Conservation (phyloP, 2,329 filamentous ascomycete genomes). For the Tolypocladium inflatum region DNA sequence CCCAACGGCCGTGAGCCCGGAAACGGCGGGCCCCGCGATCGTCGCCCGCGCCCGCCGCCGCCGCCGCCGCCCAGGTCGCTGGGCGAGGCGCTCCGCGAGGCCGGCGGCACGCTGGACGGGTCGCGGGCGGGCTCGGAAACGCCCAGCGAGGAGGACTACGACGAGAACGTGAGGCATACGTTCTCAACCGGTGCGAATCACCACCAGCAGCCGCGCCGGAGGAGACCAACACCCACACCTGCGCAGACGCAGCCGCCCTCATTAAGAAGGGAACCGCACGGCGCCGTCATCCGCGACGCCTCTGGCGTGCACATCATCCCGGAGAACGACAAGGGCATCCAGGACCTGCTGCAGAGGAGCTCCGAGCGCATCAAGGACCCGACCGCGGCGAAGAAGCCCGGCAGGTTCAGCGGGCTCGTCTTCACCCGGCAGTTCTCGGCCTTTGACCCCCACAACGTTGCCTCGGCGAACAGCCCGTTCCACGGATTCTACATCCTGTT, state of each 20-base stretch:
- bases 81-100: constrained; percentile 15
- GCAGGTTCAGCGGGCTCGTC: constrained; percentile 41
- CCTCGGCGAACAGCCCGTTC: constrained; percentile 58
- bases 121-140: constrained; percentile 23
- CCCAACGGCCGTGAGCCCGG: background rate
- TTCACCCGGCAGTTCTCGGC: constrained; percentile 66
- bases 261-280: background rate
- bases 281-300: constrained; percentile 11
- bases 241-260: background rate
- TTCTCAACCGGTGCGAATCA: constrained; percentile 7
- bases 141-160: constrained; percentile 36
- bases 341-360: constrained; percentile 15
- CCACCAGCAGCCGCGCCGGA: background rate
- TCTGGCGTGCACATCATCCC: constrained; percentile 16
- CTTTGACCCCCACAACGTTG: constrained; percentile 63
- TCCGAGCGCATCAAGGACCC: constrained; percentile 13
- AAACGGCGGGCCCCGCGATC: background rate
- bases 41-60: no score
- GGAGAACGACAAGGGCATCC: constrained; percentile 18
- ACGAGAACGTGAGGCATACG: constrained; percentile 23
- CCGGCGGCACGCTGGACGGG: constrained; percentile 12
- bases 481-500: constrained; percentile 74
- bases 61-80: constrained; percentile 15
- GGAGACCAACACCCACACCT: background rate
- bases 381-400: constrained; percentile 6